Conservation (phyloP, 1,284 basidiomycete species). For the Meripilus lineatus region DNA sequence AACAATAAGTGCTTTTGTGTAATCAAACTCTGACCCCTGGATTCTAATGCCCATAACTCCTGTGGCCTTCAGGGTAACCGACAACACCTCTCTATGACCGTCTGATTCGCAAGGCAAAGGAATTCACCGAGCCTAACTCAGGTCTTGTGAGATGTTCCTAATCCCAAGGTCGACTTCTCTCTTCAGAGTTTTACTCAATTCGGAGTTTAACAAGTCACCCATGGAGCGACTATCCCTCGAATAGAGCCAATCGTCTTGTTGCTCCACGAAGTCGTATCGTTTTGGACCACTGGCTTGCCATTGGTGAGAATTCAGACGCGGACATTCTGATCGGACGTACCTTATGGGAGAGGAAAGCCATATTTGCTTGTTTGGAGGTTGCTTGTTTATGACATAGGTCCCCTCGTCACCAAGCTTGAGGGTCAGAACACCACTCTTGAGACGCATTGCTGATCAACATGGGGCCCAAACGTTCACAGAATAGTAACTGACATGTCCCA, state of each 20-base stretch:
- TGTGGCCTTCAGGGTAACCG: too few species aligned
- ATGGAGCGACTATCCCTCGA: slow-evolving; percentile 62
- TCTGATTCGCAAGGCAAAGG: too few species aligned
- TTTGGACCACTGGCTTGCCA: slow-evolving; percentile 71
- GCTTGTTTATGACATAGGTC: slow-evolving; percentile 99
- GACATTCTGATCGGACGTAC: slow-evolving; percentile 12
- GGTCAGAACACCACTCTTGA: slow-evolving; percentile 88
- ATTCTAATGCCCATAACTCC: too few species aligned
- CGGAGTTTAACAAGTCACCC: slow-evolving; percentile 62
- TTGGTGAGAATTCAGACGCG: slow-evolving; percentile 1
- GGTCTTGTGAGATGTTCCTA: slow-evolving; percentile 15
- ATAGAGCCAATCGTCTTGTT: slow-evolving; percentile 72
- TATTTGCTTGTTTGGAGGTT: slow-evolving; percentile 98
- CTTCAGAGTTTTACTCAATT: slow-evolving; percentile 42
- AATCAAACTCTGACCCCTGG: too few species aligned
- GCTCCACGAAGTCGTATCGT: slow-evolving; percentile 74
- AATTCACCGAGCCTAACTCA: too few species aligned
- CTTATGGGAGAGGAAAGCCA: slow-evolving; percentile 89
- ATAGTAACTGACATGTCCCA: slow-evolving; percentile 14
- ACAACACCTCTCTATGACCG: too few species aligned
- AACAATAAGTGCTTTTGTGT: too few species aligned
- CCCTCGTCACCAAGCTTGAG: slow-evolving; percentile 78
- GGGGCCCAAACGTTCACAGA: background rate
- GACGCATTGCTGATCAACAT: slow-evolving; percentile 1
- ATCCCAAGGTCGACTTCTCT: slow-evolving; percentile 24